Conservation (phyloP, 768 basidiomycete genomes). For the Mrakia hoshinonis region DNA sequence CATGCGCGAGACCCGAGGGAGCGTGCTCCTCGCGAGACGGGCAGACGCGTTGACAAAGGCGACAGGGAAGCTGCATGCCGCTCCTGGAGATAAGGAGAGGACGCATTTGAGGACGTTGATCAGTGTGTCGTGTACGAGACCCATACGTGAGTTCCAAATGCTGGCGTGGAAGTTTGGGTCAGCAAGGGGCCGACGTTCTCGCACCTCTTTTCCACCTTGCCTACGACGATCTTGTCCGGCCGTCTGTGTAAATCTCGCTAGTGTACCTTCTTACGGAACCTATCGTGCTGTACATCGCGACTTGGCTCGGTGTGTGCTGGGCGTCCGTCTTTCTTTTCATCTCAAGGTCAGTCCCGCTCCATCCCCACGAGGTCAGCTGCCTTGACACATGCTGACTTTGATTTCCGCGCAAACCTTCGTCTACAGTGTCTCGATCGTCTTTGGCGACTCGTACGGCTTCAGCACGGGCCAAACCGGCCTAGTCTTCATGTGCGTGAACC, state of each 20-base stretch:
- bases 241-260: too few species aligned
- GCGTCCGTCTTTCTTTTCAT: constrained; percentile 36
- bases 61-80: constrained; percentile 36
- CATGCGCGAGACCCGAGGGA: constrained; percentile 36
- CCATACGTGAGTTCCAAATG: constrained; percentile 33
- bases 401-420: too few species aligned
- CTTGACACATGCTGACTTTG: too few species aligned
- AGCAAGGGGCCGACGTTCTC: too few species aligned
- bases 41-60: constrained; percentile 34
- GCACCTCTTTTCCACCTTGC: background rate
- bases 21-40: constrained; percentile 35
- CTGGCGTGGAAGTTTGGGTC: too few species aligned
- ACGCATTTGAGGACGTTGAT: constrained; percentile 33
- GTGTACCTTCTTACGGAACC: constrained; percentile 37
- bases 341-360: constrained; percentile 26
- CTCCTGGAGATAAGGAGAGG: constrained; percentile 34
- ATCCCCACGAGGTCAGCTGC: too few species aligned
- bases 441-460: constrained; percentile 33
- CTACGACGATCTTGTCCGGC: too few species aligned
- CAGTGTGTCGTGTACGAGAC: constrained; percentile 36
- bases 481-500: constrained; percentile 33
- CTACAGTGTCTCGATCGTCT: background rate
- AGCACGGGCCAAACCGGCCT: constrained; percentile 33
- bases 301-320: too few species aligned
- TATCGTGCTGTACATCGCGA: constrained; percentile 37